A percentile compares a stretch with the other conserved stretches of the same genome.
Evolutionary conservation across 768 basidiomycete genomes (phyloP).

Genomic region (Clavaria fumosa): DNA sequence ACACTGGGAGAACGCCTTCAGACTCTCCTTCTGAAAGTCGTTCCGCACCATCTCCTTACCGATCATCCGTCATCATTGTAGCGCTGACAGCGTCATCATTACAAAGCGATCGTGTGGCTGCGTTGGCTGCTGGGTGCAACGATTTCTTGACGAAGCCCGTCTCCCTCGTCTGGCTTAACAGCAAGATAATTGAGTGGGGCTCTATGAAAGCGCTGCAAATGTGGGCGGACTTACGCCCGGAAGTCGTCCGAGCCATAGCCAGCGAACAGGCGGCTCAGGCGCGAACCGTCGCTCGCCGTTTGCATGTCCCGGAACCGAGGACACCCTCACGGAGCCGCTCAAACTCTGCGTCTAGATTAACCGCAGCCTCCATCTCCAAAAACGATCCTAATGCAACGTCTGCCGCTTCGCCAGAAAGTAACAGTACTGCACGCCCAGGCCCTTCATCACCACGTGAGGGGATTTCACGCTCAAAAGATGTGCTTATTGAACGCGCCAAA

Average conservation of each 20-base stretch:
- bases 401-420: no score
- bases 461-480: no score
- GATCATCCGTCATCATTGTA: constrained; percentile 94
- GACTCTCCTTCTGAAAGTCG: constrained; percentile 36
- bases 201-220: constrained; percentile 89
- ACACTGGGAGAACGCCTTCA: constrained; percentile 38
- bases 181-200: constrained; percentile 99
- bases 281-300: constrained; percentile 28
- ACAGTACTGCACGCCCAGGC: no score
- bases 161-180: constrained; percentile 86
- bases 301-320: constrained; percentile 28
- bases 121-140: constrained; percentile 97
- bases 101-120: constrained; percentile 89
- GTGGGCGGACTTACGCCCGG: constrained; percentile 74
- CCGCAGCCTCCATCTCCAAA: no score
- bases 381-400: no score
- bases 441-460: no score
- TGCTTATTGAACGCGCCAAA: no score
- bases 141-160: constrained; percentile 98
- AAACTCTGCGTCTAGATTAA: background rate
- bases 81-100: constrained; percentile 95
- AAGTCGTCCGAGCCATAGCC: constrained; percentile 26
- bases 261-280: constrained; percentile 27
- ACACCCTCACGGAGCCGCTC: constrained; percentile 18
- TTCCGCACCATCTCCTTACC: constrained; percentile 49